Conservation (phyloP, 371 early-diverging fungal species). For the Capillidium heterosporum region DNA sequence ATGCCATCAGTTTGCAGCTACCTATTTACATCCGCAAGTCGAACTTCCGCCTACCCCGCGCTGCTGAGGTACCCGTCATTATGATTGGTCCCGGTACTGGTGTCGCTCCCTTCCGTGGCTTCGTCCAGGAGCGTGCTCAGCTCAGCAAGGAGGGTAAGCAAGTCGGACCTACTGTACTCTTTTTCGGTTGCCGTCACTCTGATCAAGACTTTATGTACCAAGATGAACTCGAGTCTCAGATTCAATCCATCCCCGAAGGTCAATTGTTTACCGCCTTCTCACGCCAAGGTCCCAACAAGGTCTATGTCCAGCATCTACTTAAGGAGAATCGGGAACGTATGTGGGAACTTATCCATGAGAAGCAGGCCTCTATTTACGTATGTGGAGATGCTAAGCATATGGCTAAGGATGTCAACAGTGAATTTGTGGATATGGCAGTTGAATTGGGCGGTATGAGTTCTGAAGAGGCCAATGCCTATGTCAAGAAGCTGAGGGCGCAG, state of each 20-base stretch:
- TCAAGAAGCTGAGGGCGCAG: constrained; percentile 59
- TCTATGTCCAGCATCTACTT: constrained; percentile 76
- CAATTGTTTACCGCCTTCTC: constrained; percentile 74
- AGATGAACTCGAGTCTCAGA: constrained; percentile 53
- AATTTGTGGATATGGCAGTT: constrained; percentile 46
- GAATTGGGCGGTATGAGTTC: constrained; percentile 43
- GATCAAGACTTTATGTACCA: constrained; percentile 71
- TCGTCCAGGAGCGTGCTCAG: constrained; percentile 70
- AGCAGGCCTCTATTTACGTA: constrained; percentile 70
- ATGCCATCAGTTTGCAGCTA: constrained; percentile 20
- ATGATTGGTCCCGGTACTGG: constrained; percentile 98
- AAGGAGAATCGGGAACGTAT: constrained; percentile 35
- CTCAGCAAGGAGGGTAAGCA: constrained; percentile 28
- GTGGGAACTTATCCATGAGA: constrained; percentile 51
- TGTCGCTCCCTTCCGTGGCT: constrained; percentile 93
- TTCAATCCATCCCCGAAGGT: constrained; percentile 28
- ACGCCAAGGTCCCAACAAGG: constrained; percentile 54
- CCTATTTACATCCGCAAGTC: constrained; percentile 79
- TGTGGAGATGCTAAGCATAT: constrained; percentile 94
- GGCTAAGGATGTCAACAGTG: constrained; percentile 76
- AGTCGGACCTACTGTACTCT: constrained; percentile 69
- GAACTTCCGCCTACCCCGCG: constrained; percentile 69
- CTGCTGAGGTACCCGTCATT: constrained; percentile 62
- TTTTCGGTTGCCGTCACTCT: constrained; percentile 81
- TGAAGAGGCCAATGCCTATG: constrained; percentile 48